Percentiles rank a stretch among this genome's conserved stretches.
These are phyloP conservation scores for Cicer judaicum DNA, from an alignment of 306 rosid species.

Conservation along the genomic window DNA sequence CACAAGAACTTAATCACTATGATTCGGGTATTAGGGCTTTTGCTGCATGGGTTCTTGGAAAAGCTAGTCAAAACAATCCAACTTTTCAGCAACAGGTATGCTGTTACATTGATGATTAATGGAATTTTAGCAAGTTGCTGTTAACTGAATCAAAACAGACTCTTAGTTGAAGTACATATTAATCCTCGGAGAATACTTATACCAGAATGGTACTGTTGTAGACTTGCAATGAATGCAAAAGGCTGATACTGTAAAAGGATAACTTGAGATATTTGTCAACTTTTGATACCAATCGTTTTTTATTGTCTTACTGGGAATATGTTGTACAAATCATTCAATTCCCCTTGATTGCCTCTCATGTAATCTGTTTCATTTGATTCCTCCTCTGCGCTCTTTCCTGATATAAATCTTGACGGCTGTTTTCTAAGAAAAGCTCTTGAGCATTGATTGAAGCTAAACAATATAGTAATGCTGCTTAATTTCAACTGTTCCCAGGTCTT, in stretches of 20 bases:
- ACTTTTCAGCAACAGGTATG: conserved; percentile 78
- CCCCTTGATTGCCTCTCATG: not conserved
- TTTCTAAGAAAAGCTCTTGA: conserved; percentile 1
- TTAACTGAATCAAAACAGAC: conserved; percentile 12
- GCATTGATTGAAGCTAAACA: conserved; percentile 31
- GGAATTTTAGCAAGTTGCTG: not conserved
- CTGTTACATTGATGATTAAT: conserved; percentile 22
- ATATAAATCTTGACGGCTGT: not conserved
- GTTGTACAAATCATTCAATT: not conserved
- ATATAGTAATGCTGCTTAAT: conserved; percentile 33
- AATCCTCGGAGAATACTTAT: not conserved
- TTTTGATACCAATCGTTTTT: not conserved
- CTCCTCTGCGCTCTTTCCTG: not conserved
- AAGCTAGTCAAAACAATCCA: conserved; percentile 85
- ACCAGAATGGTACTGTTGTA: not conserved
- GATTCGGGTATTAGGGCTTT: conserved; percentile 66
- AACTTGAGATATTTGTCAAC: conserved; percentile 9
- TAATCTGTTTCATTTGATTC: not conserved
- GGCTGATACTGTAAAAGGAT: not conserved
- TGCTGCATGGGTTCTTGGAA: conserved; percentile 92
- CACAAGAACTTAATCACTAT: conserved; percentile 61
- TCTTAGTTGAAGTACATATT: not conserved
- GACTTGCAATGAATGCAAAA: not conserved
- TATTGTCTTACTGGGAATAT: not conserved
- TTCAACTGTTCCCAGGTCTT: conserved; percentile 56